phyloP scores from a whole-genome alignment of 192 early-diverging fungal genomes.

The Backusella mclennaniae region DNA sequence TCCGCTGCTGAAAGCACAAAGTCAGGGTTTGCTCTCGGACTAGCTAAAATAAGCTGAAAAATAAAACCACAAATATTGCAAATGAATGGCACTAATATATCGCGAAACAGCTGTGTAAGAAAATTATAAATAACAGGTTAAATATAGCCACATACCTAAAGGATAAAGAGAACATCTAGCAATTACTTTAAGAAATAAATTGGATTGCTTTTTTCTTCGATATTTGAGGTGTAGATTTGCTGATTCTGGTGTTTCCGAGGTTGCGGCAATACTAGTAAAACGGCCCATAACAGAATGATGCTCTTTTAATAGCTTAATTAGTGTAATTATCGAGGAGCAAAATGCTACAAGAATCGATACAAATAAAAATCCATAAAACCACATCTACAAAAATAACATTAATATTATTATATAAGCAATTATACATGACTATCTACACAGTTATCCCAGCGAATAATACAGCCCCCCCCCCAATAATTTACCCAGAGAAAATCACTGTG shows the following conservation, averaged over 20 bases:
- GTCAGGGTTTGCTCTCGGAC: neutral
- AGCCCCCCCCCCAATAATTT: neutral
- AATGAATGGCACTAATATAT: constrained; percentile 4
- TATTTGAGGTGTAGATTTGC: neutral
- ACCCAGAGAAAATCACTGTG: constrained; percentile 3
- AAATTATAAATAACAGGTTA: neutral
- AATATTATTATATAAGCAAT: neutral
- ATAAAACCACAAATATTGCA: constrained; percentile 1
- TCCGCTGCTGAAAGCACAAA: neutral
- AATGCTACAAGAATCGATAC: neutral
- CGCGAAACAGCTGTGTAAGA: neutral
- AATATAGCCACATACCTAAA: neutral
- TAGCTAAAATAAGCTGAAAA: neutral
- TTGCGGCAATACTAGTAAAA: neutral
- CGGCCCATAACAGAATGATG: neutral
- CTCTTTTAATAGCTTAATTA: neutral
- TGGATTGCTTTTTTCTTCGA: neutral
- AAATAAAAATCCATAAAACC: constrained; percentile 5
- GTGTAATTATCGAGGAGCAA: neutral
- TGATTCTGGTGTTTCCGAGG: neutral
- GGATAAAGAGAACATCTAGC: neutral
- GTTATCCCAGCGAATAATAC: neutral
- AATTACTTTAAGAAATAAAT: neutral
- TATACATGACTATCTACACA: neutral
- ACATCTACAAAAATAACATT: neutral